Evolutionary conservation across 345 rosid genomes (phyloP), one percentile per base, ranked within the genome.

Genomic region (Bruguiera gymnorhiza): DNA sequence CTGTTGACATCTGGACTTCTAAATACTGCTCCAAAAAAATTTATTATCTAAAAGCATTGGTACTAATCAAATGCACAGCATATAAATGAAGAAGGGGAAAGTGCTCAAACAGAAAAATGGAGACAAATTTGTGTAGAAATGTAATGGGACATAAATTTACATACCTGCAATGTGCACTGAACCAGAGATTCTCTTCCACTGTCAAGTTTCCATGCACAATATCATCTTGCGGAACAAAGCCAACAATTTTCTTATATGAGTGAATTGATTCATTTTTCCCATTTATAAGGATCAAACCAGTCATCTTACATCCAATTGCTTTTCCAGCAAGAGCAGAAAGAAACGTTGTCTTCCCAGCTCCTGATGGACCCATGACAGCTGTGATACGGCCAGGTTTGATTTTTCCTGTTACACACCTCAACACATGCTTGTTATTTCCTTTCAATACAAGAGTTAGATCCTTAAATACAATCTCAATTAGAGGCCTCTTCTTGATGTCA

Each of bases 351-450:
- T 92, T 90, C 46, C 99, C 98, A 65, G 99, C 98, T 60, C 98
- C 97, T 23, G 99, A 95, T 56, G 98, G 99, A 70, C 99, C 99
- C 99, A 92, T 95, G 72, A 92, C 97, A 64, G 99, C 89, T 6
- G 97, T 84, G 52, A 95, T 80, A 55, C 89, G 87, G 30, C 98
- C 96, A 27, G 98, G 96, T 69, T 77, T 87, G 65, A 95, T 76
- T 71, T 68, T 92, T 66, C 98, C 98, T 1, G 97, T 90, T 27
- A 95, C 90, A 70, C 90, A 78, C 79, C 92, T 87, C 75, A 95
- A 70, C 48, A 95, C 73, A 82, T 90, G 83, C 74, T 83, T 92
- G 56, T 85, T 83, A 55, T 80, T 90, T 1, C 85, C 80, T 81
- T 87, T 95, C 79, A 95, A 77, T n/a, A 92, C 87, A 48, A 95